Evolutionary conservation across 2,329 filamentous ascomycete genomes (phyloP).

Genomic region (Pleurostoma richardsiae): DNA sequence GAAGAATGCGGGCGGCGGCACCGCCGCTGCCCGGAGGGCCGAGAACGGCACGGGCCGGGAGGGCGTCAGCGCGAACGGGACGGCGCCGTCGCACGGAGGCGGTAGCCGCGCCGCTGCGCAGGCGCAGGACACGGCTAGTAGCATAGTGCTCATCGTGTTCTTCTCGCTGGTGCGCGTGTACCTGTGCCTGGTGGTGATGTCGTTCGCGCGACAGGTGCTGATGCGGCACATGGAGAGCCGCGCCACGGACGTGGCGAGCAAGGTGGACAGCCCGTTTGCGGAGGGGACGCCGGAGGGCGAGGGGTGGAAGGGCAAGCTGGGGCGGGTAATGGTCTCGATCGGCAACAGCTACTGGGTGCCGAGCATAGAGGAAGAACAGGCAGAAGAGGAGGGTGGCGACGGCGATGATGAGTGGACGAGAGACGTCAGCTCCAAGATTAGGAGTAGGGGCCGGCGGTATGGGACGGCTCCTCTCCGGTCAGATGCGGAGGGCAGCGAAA

Average conservation of each 20-base stretch:
- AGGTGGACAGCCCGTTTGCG: slow-evolving; percentile 44
- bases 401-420: slow-evolving; percentile 65
- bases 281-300: slow-evolving; percentile 65
- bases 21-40: neutral
- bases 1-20: slow-evolving; percentile 3
- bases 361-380: slow-evolving; percentile 14
- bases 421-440: slow-evolving; percentile 38
- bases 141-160: slow-evolving; percentile 68
- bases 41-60: neutral
- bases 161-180: slow-evolving; percentile 77
- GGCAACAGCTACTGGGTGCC: slow-evolving; percentile 80
- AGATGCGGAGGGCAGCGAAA: no score
- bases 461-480: neutral
- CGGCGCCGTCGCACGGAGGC: neutral
- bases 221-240: slow-evolving; percentile 58
- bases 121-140: slow-evolving; percentile 62
- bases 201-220: slow-evolving; percentile 73
- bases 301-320: slow-evolving; percentile 74
- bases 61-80: neutral
- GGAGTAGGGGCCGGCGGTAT: slow-evolving; percentile 7
- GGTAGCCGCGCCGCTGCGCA: slow-evolving; percentile 13
- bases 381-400: slow-evolving; percentile 30
- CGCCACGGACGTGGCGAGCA: slow-evolving; percentile 18
- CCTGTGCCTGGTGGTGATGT: slow-evolving; percentile 77
- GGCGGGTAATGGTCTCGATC: slow-evolving; percentile 71